Conservation (phyloP, 2,329 filamentous ascomycete species). For the Fusarium pseudonygamai region DNA sequence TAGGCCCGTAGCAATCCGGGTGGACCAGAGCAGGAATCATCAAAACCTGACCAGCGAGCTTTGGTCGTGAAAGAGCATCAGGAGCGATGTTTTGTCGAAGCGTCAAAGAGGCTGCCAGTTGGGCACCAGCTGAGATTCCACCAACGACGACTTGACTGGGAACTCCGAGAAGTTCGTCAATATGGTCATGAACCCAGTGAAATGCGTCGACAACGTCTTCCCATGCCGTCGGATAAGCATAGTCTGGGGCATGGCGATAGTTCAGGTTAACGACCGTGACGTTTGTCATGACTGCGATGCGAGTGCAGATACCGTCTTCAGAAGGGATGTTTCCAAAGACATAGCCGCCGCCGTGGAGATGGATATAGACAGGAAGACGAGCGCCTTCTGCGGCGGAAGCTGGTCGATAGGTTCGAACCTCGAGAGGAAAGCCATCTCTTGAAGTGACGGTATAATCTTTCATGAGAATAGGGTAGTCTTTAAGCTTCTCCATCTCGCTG, state of each 20-base stretch:
- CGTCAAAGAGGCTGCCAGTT: slow-evolving; percentile 53
- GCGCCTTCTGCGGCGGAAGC: slow-evolving; percentile 37
- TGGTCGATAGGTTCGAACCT: slow-evolving; percentile 38
- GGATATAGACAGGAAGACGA: slow-evolving; percentile 59
- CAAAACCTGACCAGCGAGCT: slow-evolving; percentile 60
- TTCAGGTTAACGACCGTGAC: slow-evolving; percentile 64
- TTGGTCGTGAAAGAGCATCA: slow-evolving; percentile 22
- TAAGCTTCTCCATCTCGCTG: slow-evolving; percentile 10
- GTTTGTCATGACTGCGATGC: slow-evolving; percentile 53
- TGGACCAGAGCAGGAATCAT: slow-evolving; percentile 58
- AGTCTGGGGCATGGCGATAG: slow-evolving; percentile 67
- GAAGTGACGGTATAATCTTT: slow-evolving; percentile 44
- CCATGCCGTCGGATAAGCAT: slow-evolving; percentile 61
- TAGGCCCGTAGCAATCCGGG: slow-evolving; percentile 34
- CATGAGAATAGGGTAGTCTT: slow-evolving; percentile 39
- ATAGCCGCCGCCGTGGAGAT: slow-evolving; percentile 66
- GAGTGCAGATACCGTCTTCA: slow-evolving; percentile 63
- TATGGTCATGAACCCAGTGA: slow-evolving; percentile 58
- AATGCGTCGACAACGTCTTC: slow-evolving; percentile 64
- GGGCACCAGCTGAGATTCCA: slow-evolving; percentile 59
- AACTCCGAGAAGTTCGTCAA: slow-evolving; percentile 7
- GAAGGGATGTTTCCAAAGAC: slow-evolving; percentile 62
- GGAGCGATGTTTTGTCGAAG: slow-evolving; percentile 50
- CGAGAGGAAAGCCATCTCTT: slow-evolving; percentile 25
- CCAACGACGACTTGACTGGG: slow-evolving; percentile 53